Base-by-base conservation (phyloP, 306 rosid genomes). In the Inga oerstediana region DNA sequence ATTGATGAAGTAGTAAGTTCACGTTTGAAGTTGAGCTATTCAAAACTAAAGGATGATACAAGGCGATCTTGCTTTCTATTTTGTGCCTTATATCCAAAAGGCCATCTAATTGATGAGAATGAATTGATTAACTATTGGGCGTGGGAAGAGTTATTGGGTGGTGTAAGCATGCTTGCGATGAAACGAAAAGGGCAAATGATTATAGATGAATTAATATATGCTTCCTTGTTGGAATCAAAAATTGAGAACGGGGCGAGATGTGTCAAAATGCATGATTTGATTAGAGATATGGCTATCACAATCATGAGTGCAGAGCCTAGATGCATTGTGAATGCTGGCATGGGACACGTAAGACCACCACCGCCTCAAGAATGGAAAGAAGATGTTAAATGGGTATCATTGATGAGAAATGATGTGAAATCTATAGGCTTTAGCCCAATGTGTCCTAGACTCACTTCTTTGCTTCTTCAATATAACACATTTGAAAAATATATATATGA, bases 21-120 rank as follows among this genome's bases (percentile, higher is more conserved):
- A 7, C 79, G 59, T 27, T 65, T 83, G 37, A 78, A 27, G 51
- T 71, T 78, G 1, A 83, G 86, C 59, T 83, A n/a, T 37, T 22
- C 58, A 39, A 76, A 48, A 12, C 51, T 83, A 19, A 83, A 78
- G 72, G 75, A 78, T 78, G 79, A 83, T 14, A 78, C 16, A 32
- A 67, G 62, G 7, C 24, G 61, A 2, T 61, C 75, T 71, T 83
- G 79, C 73, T 83, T 83, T 24, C 48, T 83, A 9, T 83, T 32
- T 48, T 83, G 86, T 70, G 79, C 82, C 8, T 49, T 83, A 24
- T 83, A 58, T 30, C 86, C 82, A 17, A 74, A 61, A 62, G 69
- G 80, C 0, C 45, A 61, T 17, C 58, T 59, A 9, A 78, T 78
- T 72, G 79, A 72, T 34, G 35, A 39, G 7, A 69, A 83, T 11